Evolutionary conservation across 2,329 filamentous ascomycete genomes (phyloP).

Genomic region (Ramularia collo-cygni): DNA sequence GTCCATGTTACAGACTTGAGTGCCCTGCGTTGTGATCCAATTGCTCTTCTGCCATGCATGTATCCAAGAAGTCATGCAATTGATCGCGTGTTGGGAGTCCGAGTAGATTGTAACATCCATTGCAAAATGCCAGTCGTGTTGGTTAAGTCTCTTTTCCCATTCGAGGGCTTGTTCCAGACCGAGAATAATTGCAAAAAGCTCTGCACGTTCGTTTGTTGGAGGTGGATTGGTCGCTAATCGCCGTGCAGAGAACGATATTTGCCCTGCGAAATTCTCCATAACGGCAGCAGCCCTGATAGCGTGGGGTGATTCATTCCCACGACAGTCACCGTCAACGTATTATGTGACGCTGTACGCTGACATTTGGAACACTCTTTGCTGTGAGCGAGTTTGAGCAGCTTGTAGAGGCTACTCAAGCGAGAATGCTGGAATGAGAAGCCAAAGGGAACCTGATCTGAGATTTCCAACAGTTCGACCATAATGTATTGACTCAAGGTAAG

Average conservation of each 20-base stretch:
- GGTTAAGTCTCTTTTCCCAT: conserved; percentile 1
- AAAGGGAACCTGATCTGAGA: too few species aligned
- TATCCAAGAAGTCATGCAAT: conserved; percentile 10
- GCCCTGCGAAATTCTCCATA: neutral
- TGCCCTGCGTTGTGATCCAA: conserved; percentile 6
- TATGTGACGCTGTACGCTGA: too few species aligned
- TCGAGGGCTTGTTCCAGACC: conserved; percentile 3
- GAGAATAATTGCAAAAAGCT: conserved; percentile 10
- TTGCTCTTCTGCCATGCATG: conserved; percentile 7
- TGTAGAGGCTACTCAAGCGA: too few species aligned
- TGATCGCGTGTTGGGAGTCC: conserved; percentile 8
- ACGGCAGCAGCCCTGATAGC: conserved; percentile 10
- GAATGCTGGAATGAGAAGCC: too few species aligned
- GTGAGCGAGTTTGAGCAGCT: too few species aligned
- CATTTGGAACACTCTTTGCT: too few species aligned
- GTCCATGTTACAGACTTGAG: conserved; percentile 6
- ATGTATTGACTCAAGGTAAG: too few species aligned
- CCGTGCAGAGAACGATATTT: neutral
- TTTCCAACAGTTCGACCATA: too few species aligned
- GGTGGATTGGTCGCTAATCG: neutral
- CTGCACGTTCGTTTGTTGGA: conserved; percentile 12
- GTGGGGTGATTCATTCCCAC: conserved; percentile 4
- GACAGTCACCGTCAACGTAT: conserved; percentile 12
- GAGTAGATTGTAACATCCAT: conserved; percentile 6
- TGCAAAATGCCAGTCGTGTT: neutral